phyloP scores from a whole-genome alignment of 495 filamentous ascomycete species.

The Podospora sp. region DNA sequence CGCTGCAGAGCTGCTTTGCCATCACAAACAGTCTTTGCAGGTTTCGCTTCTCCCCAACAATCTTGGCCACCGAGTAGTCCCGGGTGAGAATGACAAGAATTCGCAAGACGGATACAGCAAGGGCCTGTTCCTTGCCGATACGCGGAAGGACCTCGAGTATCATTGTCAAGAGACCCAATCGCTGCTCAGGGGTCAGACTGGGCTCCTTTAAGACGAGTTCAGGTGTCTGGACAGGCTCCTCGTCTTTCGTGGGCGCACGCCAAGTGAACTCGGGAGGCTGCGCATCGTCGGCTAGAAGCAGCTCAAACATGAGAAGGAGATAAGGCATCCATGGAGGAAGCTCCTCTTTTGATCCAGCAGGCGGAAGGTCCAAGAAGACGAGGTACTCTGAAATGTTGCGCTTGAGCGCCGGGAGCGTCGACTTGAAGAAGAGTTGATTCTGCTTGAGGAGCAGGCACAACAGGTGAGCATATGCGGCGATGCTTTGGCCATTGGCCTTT shows the following conservation, averaged over 20 bases:
- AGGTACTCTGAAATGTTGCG: slow-evolving; percentile 76
- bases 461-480: slow-evolving; percentile 91
- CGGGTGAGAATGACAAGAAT: slow-evolving; percentile 91
- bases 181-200: slow-evolving; percentile 67
- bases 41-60: slow-evolving; percentile 82
- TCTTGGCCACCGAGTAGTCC: slow-evolving; percentile 68
- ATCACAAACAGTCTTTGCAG: slow-evolving; percentile 90
- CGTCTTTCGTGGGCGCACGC: slow-evolving; percentile 62
- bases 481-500: slow-evolving; percentile 57
- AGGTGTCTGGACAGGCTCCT: slow-evolving; percentile 56
- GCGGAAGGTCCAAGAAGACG: slow-evolving; percentile 75
- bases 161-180: slow-evolving; percentile 68
- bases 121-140: slow-evolving; percentile 80
- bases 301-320: slow-evolving; percentile 86
- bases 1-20: slow-evolving; percentile 84
- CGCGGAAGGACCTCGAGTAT: slow-evolving; percentile 81
- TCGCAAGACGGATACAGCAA: slow-evolving; percentile 81
- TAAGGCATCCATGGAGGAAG: slow-evolving; percentile 89
- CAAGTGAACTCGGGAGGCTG: slow-evolving; percentile 76
- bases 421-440: slow-evolving; percentile 70
- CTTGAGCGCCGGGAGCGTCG: slow-evolving; percentile 73
- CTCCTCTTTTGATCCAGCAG: slow-evolving; percentile 68
- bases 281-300: slow-evolving; percentile 81
- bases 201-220: slow-evolving; percentile 62
- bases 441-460: slow-evolving; percentile 86